Conservation (phyloP, 345 rosid genomes). For the Eucalyptus rudis region DNA sequence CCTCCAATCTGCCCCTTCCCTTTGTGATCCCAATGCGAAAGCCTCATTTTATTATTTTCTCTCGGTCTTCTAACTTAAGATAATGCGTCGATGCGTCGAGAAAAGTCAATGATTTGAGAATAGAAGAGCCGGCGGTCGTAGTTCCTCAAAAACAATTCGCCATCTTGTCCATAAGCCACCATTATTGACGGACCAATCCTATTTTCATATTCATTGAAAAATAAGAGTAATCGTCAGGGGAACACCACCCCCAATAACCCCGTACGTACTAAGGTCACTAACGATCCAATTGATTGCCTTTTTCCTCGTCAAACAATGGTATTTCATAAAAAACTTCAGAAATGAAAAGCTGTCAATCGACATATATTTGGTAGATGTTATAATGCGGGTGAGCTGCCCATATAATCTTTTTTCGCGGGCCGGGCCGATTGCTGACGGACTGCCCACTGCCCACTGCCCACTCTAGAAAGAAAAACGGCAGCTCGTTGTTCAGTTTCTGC, state of each 20-base stretch:
- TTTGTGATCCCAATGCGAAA: neutral
- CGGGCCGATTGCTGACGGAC: neutral
- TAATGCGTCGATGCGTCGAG: accelerated
- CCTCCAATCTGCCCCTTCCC: neutral
- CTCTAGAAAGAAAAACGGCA: neutral
- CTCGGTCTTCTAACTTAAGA: neutral
- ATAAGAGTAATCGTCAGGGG: accelerated
- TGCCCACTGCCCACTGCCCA: neutral
- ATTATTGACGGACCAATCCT: too few species aligned
- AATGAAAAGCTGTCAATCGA: neutral
- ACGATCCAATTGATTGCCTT: neutral
- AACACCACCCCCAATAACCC: neutral
- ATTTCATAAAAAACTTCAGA: neutral
- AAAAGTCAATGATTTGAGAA: neutral
- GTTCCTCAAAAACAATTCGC: too few species aligned
- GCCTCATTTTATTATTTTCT: neutral
- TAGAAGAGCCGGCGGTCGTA: accelerated
- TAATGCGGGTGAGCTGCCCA: neutral
- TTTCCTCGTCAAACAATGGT: neutral
- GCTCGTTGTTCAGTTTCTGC: neutral
- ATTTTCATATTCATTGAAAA: neutral
- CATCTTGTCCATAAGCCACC: accelerated
- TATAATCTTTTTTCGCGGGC: neutral
- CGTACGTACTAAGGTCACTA: neutral
- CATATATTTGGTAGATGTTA: neutral